Evolutionary conservation across 306 rosid genomes (phyloP).

Genomic region (Rosa lucieae): DNA sequence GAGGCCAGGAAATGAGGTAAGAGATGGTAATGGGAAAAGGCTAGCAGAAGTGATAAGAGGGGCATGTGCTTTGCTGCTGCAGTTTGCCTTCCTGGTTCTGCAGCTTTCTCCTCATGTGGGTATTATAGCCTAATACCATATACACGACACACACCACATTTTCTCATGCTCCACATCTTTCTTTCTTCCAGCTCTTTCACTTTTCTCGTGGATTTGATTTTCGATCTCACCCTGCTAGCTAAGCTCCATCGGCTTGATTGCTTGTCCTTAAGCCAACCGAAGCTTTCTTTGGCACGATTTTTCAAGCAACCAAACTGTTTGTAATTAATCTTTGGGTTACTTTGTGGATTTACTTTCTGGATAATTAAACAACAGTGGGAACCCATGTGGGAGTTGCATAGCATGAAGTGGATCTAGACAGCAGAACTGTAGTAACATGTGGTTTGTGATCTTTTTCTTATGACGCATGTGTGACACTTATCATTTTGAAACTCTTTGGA

Average conservation of each 20-base stretch:
- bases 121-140: constrained; percentile 9
- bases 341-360: not conserved
- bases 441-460: not conserved
- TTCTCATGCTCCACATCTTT: constrained; percentile 5
- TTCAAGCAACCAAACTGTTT: constrained; percentile 10
- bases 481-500: not conserved
- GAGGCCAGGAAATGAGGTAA: not conserved
- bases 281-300: constrained; percentile 22
- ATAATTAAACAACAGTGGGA: constrained; percentile 1
- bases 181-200: constrained; percentile 5
- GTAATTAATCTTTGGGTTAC: not conserved
- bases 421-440: constrained; percentile 6
- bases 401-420: constrained; percentile 8
- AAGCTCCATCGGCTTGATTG: constrained; percentile 23
- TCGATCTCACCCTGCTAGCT: not conserved
- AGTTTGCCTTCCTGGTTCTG: constrained; percentile 28
- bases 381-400: constrained; percentile 20
- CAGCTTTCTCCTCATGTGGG: constrained; percentile 35
- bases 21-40: not conserved
- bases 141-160: constrained; percentile 25
- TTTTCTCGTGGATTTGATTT: constrained; percentile 1
- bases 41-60: not conserved
- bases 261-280: constrained; percentile 16
- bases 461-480: not conserved
- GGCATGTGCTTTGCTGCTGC: constrained; percentile 38